Evolutionary conservation across 257 asterid species (phyloP).

Genomic region (Ehretia macrophylla): DNA sequence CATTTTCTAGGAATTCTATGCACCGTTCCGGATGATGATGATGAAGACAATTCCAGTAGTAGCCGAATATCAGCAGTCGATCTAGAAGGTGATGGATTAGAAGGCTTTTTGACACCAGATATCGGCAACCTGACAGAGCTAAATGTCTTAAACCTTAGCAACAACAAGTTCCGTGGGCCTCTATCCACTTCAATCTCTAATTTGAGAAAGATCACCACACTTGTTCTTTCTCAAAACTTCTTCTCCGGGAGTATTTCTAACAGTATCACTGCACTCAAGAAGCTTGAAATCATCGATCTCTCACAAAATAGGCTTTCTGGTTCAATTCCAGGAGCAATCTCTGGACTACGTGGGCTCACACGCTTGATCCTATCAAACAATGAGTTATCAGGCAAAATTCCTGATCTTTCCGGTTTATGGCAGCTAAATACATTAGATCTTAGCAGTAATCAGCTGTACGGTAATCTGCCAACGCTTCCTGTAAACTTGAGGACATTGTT

Average conservation of each 20-base stretch:
- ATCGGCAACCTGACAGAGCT: slow-evolving; percentile 43
- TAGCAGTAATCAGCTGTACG: slow-evolving; percentile 36
- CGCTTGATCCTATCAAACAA: slow-evolving; percentile 26
- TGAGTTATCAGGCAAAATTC: slow-evolving; percentile 35
- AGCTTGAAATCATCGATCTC: slow-evolving; percentile 29
- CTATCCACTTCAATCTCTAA: slow-evolving; percentile 27
- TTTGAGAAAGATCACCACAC: slow-evolving; percentile 29
- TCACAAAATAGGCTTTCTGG: slow-evolving; percentile 39
- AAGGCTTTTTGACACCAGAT: slow-evolving; percentile 39
- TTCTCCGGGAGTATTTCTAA: slow-evolving; percentile 37
- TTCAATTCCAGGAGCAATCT: slow-evolving; percentile 23
- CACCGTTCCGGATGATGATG: no score
- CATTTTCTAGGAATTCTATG: slow-evolving; percentile 37
- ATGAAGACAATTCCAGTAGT: slow-evolving; percentile 24
- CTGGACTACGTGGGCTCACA: slow-evolving; percentile 25
- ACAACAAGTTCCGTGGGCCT: slow-evolving; percentile 44
- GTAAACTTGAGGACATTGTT: slow-evolving; percentile 16
- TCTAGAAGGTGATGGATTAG: slow-evolving; percentile 49
- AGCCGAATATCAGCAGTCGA: slow-evolving; percentile 30
- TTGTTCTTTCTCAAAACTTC: slow-evolving; percentile 31
- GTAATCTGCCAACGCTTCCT: slow-evolving; percentile 38
- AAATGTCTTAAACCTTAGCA: slow-evolving; percentile 24
- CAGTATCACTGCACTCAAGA: slow-evolving; percentile 21
- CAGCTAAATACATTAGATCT: slow-evolving; percentile 34
- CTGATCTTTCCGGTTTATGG: slow-evolving; percentile 40